Evolutionary conservation across 495 filamentous ascomycete species (phyloP).

Genomic region (Lichenothelia convexa): DNA sequence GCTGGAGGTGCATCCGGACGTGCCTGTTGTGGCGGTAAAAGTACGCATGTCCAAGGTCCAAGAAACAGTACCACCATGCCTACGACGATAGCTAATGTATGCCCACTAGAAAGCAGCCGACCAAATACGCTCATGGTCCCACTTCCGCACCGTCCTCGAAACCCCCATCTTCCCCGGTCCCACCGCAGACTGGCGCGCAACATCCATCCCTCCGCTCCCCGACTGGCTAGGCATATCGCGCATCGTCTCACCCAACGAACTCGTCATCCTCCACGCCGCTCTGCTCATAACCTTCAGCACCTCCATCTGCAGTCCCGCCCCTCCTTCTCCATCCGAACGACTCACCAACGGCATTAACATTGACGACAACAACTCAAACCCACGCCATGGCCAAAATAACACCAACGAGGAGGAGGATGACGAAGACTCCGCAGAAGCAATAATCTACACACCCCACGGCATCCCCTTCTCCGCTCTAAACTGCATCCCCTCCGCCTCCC

Average conservation of each 20-base stretch:
- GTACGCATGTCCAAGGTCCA: slow-evolving; percentile 3
- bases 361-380: slow-evolving; percentile 1
- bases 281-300: slow-evolving; percentile 30
- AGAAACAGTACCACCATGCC: neutral
- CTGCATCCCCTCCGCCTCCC: slow-evolving; percentile 18
- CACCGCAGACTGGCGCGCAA: slow-evolving; percentile 20
- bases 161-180: slow-evolving; percentile 16
- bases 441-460: slow-evolving; percentile 42
- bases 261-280: slow-evolving; percentile 34
- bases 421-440: slow-evolving; percentile 20
- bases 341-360: slow-evolving; percentile 3
- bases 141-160: slow-evolving; percentile 27
- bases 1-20: slow-evolving; percentile 24
- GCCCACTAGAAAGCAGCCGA: slow-evolving; percentile 21
- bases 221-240: slow-evolving; percentile 30
- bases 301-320: neutral
- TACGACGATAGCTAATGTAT: neutral
- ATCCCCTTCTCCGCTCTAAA: slow-evolving; percentile 23
- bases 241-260: slow-evolving; percentile 24
- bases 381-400: too few relatives aligned
- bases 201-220: slow-evolving; percentile 24
- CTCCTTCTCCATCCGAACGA: neutral
- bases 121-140: slow-evolving; percentile 28
- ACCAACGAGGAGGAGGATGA: too few relatives aligned
- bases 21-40: slow-evolving; percentile 31